Base-by-base conservation (phyloP, 2,329 filamentous ascomycete genomes). In the Phialophora macrospora region DNA sequence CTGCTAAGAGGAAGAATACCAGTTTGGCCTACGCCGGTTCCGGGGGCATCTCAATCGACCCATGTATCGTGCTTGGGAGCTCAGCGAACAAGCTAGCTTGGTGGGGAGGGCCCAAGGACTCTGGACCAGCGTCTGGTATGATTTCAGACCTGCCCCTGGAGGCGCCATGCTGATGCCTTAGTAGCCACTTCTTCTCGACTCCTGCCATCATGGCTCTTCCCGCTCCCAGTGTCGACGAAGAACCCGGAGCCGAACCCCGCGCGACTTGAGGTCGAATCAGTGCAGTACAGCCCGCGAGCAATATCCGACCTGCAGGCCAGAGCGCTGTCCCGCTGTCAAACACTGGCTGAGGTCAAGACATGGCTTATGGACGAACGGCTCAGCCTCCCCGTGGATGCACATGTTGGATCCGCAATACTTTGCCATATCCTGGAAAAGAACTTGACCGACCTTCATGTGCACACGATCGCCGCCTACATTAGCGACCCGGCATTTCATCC, bases 1-100 rank as follows among this genome's bases (percentile, higher is more conserved):
- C 83, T 54, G 79, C 84, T 2, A 87, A 81, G 74, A 80, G 87
- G 62, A 80, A 82, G 60, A 87, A 87, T 77, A 84, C 80, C 60
- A 80, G 78, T 20, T 72, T 83, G 11, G 80, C 81, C 38, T 75
- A 77, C 20, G 64, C 74, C 52, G 73, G 73, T 28, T 73, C 71
- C 4, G 64, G 67, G 6, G 73, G 73, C 3, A 63, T 73, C 9
- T 65, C 72, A 20, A 73, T 79, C 38, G 79, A 82, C 70, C 74
- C 80, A 59, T 75, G 74, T 8, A 73, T 77, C 63, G 69, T 82
- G 52, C 78, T 80, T 67, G 80, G 79, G 24, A 54, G 59, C 38
- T 63, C 54, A 9, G 38, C 63, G 22, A 63, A 59, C 58, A 32
- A 72, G 49, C 26, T 48, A 60, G 63, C 60, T 28, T 73, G 71